Conservation (phyloP, 495 filamentous ascomycete species). For the Immersiella caudata region DNA sequence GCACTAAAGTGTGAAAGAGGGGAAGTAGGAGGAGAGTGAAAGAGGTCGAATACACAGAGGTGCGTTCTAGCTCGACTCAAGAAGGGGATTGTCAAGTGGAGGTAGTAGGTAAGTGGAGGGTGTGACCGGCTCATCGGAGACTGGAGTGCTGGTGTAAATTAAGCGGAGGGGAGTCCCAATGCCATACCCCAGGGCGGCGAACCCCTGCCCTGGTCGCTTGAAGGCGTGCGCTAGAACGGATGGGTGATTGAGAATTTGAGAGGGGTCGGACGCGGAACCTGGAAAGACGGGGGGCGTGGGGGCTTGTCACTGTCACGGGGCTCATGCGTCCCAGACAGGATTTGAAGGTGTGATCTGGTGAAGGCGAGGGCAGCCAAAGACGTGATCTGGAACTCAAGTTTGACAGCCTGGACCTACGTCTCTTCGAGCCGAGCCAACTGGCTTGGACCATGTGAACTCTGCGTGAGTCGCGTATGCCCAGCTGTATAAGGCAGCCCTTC, state of each 20-base stretch:
- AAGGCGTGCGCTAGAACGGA: conserved; percentile 34
- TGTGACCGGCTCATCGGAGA: conserved; percentile 40
- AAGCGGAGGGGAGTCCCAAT: conserved; percentile 35
- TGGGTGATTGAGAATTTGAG: conserved; percentile 27
- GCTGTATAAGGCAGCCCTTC: neutral
- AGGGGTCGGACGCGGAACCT: conserved; percentile 26
- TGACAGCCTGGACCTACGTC: neutral
- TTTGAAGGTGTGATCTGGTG: conserved; percentile 17
- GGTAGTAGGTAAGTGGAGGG: conserved; percentile 28
- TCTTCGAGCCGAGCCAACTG: conserved; percentile 11
- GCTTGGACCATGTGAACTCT: conserved; percentile 10
- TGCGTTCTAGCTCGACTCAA: neutral
- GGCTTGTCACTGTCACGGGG: conserved; percentile 25
- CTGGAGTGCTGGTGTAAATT: conserved; percentile 34
- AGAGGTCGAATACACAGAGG: conserved; percentile 20
- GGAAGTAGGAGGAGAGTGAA: conserved; percentile 13
- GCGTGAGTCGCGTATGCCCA: conserved; percentile 7
- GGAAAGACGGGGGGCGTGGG: conserved; percentile 32
- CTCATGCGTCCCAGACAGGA: conserved; percentile 19
- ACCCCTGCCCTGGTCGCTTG: conserved; percentile 26
- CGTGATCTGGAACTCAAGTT: conserved; percentile 5
- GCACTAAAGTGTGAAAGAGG: neutral
- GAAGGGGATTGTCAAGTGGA: conserved; percentile 21
- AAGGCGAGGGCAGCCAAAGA: conserved; percentile 6
- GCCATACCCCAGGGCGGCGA: conserved; percentile 22